Evolutionary conservation across 1,284 basidiomycete species (phyloP).

Genomic region (Leccinum pallidistipes): DNA sequence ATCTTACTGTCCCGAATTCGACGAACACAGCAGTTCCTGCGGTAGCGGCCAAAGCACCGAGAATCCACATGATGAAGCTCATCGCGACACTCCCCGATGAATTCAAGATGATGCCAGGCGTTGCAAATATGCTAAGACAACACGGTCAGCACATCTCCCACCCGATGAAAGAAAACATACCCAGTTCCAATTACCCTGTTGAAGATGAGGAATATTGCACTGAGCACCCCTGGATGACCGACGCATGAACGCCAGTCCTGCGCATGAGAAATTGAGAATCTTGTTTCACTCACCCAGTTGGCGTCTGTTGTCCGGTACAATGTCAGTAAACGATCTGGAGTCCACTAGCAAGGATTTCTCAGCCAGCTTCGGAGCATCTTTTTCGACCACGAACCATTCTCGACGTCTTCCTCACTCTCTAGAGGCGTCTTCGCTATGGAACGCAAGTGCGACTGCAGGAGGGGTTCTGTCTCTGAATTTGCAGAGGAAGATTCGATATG

Average conservation of each 20-base stretch:
- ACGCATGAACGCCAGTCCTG: background rate
- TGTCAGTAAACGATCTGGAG: slow-evolving; percentile 29
- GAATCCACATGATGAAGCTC: slow-evolving; percentile 66
- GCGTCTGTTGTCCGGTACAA: slow-evolving; percentile 44
- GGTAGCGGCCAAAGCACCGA: slow-evolving; percentile 62
- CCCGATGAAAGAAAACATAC: slow-evolving; percentile 36
- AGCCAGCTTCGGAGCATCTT: background rate
- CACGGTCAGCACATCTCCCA: background rate
- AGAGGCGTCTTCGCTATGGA: background rate
- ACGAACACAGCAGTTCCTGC: slow-evolving; percentile 72
- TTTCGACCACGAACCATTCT: slow-evolving; percentile 15
- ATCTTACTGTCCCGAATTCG: slow-evolving; percentile 66
- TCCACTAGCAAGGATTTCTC: slow-evolving; percentile 7
- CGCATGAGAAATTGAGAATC: background rate
- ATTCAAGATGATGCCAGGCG: slow-evolving; percentile 66
- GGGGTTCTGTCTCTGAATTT: slow-evolving; percentile 26
- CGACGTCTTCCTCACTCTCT: background rate
- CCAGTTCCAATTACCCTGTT: slow-evolving; percentile 80
- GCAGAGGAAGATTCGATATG: background rate
- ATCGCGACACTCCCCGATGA: slow-evolving; percentile 66
- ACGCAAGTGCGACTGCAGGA: slow-evolving; percentile 10
- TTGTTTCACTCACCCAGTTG: slow-evolving; percentile 39
- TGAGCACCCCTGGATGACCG: slow-evolving; percentile 46
- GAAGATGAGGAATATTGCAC: slow-evolving; percentile 69
- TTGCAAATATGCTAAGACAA: slow-evolving; percentile 64